Evolutionary conservation across 2,329 filamentous ascomycete species (phyloP).

Genomic region (Simplicillium sp.): DNA sequence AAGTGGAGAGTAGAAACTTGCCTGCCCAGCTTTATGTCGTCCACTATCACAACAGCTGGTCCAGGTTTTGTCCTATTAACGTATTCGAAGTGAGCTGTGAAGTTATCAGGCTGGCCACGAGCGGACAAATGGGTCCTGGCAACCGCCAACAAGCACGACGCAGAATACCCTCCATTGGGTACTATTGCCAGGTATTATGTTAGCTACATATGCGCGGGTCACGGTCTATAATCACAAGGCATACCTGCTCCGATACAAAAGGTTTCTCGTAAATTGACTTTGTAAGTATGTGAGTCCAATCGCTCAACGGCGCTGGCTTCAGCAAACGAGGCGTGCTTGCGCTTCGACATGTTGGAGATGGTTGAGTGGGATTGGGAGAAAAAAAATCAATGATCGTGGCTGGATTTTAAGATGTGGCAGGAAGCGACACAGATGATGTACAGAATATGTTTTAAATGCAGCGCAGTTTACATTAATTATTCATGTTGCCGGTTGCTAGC

Average conservation of each 20-base stretch:
- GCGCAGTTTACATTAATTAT: too few relatives aligned
- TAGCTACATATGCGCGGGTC: background rate
- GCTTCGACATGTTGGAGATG: too few relatives aligned
- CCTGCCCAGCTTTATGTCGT: conserved; percentile 24
- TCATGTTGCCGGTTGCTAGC: too few relatives aligned
- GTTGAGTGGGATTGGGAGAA: too few relatives aligned
- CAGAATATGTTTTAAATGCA: too few relatives aligned
- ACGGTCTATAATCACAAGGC: background rate
- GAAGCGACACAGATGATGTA: too few relatives aligned
- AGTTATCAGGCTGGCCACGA: conserved; percentile 19
- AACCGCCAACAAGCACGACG: conserved; percentile 22
- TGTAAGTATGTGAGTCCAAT: conserved; percentile 15
- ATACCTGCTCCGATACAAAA: conserved; percentile 15
- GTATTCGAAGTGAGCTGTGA: conserved; percentile 25
- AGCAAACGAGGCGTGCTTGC: conserved; percentile 1
- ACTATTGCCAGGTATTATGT: conserved; percentile 11
- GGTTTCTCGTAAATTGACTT: conserved; percentile 9
- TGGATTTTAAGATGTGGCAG: too few relatives aligned
- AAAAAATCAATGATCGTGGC: too few relatives aligned
- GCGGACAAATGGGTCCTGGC: conserved; percentile 17
- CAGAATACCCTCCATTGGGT: conserved; percentile 29
- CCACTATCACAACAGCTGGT: conserved; percentile 19
- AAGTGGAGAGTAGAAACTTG: conserved; percentile 23
- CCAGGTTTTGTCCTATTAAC: conserved; percentile 21
- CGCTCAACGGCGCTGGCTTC: conserved; percentile 10